A percentile compares a stretch with the other conserved stretches of the same genome.
Conservation (phyloP, 805 yeast species). For the Scheffersomyces lignosus region DNA sequence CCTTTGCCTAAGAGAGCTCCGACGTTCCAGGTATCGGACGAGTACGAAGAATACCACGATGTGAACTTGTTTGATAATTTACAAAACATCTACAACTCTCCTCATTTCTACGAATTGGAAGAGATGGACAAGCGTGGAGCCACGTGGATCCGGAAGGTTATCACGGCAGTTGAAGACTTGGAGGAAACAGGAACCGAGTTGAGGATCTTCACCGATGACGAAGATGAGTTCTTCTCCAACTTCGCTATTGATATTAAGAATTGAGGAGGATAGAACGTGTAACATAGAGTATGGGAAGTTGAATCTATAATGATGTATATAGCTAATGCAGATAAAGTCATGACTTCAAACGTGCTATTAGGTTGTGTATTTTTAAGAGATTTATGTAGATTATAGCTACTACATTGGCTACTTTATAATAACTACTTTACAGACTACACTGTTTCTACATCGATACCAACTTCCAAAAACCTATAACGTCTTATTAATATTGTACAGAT, state of each 20-base stretch:
- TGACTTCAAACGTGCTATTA: too few relatives aligned
- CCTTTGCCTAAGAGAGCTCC: conserved; percentile 10
- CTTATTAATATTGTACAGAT: background rate
- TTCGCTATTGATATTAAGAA: background rate
- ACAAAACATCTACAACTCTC: conserved; percentile 21
- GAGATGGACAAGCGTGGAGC: conserved; percentile 40
- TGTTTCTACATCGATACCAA: too few relatives aligned
- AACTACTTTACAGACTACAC: too few relatives aligned
- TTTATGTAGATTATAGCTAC: too few relatives aligned
- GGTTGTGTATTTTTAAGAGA: too few relatives aligned
- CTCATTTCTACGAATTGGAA: conserved; percentile 30
- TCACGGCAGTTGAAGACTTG: conserved; percentile 26
- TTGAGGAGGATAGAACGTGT: too few relatives aligned
- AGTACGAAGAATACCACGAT: conserved; percentile 1
- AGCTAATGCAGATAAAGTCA: background rate
- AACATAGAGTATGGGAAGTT: too few relatives aligned
- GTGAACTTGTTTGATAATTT: conserved; percentile 24
- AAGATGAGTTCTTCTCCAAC: conserved; percentile 28
- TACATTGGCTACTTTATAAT: too few relatives aligned
- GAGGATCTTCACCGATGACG: conserved; percentile 35
- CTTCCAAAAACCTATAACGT: too few relatives aligned
- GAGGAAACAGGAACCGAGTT: conserved; percentile 29
- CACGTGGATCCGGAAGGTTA: conserved; percentile 35
- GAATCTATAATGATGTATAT: background rate
- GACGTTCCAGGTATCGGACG: conserved; percentile 1